phyloP scores from a whole-genome alignment of 2,329 filamentous ascomycete species.

The Colletotrichum orbiculare region DNA sequence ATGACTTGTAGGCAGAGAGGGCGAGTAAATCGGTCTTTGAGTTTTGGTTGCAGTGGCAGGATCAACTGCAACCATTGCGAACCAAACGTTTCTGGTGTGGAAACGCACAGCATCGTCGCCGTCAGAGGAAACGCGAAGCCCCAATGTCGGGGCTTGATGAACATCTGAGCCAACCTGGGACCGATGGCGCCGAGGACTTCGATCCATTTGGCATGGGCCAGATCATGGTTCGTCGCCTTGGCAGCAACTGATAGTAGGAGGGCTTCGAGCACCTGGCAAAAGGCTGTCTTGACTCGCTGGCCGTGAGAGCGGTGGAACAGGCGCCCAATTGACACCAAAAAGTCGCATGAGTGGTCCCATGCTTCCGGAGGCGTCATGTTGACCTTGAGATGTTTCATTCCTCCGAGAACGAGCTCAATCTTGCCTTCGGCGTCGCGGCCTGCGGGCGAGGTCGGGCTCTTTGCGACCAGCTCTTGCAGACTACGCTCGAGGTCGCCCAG shows the following conservation, averaged over 20 bases:
- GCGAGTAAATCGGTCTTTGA: conserved; percentile 85
- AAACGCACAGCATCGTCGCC: conserved; percentile 87
- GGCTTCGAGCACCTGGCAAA: conserved; percentile 90
- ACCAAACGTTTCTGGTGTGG: conserved; percentile 83
- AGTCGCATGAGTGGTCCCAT: conserved; percentile 91
- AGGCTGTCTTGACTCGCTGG: conserved; percentile 90
- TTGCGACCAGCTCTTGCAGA: conserved; percentile 79
- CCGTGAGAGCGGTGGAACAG: conserved; percentile 89
- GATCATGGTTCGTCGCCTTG: conserved; percentile 78
- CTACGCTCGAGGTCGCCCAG: conserved; percentile 82
- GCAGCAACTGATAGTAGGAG: conserved; percentile 89
- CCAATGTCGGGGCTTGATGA: conserved; percentile 95
- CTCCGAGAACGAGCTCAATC: conserved; percentile 86
- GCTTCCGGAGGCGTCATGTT: conserved; percentile 77
- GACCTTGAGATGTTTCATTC: conserved; percentile 90
- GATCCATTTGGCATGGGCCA: conserved; percentile 86
- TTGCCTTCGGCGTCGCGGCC: conserved; percentile 80
- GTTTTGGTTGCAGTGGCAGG: conserved; percentile 78
- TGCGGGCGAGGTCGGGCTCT: conserved; percentile 67
- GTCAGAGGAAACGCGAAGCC: conserved; percentile 87
- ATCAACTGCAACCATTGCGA: conserved; percentile 89
- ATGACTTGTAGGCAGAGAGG: conserved; percentile 88
- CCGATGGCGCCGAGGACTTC: conserved; percentile 84
- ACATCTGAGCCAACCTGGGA: conserved; percentile 83
- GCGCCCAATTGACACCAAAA: conserved; percentile 82